These are phyloP conservation scores for Aspergillus ruber DNA, from an alignment of 2,329 filamentous ascomycete species.

Conservation along the genomic window DNA sequence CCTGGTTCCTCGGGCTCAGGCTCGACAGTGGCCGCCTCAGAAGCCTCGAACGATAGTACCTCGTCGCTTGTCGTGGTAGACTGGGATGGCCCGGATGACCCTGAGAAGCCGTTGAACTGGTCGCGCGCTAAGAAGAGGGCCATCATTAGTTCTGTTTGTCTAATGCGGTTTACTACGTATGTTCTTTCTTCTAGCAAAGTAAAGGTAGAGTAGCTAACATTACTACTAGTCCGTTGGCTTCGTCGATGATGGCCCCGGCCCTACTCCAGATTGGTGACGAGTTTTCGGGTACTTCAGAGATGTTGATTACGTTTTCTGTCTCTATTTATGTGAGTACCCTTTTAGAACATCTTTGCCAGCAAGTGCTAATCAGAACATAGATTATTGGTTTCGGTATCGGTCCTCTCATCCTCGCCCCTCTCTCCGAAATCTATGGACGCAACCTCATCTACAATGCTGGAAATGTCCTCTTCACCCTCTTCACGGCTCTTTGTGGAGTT, in stretches of 20 bases:
- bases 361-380: no score
- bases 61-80: conserved; percentile 1
- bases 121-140: conserved; percentile 1
- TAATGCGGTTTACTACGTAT: conserved; percentile 5
- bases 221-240: conserved; percentile 3
- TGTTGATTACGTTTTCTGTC: conserved; percentile 4
- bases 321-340: background rate
- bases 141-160: conserved; percentile 1
- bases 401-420: background rate
- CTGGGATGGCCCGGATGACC: conserved; percentile 6
- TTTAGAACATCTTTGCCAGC: background rate
- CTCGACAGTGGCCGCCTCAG: background rate
- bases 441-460: background rate
- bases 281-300: conserved; percentile 1
- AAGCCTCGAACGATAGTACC: background rate
- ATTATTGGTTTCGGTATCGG: background rate
- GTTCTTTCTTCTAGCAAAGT: background rate
- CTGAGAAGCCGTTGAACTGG: conserved; percentile 6
- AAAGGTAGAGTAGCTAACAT: background rate
- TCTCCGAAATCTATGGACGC: background rate
- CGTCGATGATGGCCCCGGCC: conserved; percentile 7
- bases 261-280: conserved; percentile 3
- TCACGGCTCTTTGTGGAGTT: conserved; percentile 56
- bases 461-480: conserved; percentile 47
- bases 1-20: background rate